These are phyloP conservation scores for Sclerotinia glacialis DNA, from an alignment of 2,329 filamentous ascomycete genomes.

Conservation along the genomic window DNA sequence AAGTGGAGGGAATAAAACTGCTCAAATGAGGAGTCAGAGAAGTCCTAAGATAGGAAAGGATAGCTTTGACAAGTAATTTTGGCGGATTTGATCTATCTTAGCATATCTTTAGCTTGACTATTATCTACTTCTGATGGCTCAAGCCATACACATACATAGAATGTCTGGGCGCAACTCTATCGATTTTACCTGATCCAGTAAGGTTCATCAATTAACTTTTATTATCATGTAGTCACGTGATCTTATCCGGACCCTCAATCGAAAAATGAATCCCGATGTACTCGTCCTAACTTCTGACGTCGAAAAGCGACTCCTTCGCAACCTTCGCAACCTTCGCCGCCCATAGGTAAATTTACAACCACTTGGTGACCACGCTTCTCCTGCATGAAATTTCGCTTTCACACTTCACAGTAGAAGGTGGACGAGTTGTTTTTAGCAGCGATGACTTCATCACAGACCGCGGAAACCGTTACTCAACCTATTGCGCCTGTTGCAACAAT, in stretches of 20 bases:
- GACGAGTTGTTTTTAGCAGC: conserved; percentile 40
- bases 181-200: background rate
- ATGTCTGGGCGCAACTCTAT: no score
- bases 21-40: background rate
- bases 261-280: conserved; percentile 12
- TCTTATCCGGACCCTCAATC: conserved; percentile 9
- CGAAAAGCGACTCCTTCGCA: conserved; percentile 5
- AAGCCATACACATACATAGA: no score
- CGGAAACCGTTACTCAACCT: conserved; percentile 18
- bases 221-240: background rate
- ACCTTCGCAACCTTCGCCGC: background rate
- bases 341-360: background rate
- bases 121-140: no score
- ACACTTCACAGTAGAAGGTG: conserved; percentile 28
- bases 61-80: no score
- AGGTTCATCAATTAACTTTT: background rate
- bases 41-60: no score
- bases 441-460: conserved; percentile 40
- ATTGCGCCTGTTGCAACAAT: conserved; percentile 21
- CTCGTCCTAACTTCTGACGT: conserved; percentile 3
- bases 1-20: background rate
- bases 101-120: no score
- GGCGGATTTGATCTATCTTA: no score
- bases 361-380: background rate
- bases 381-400: background rate